A percentile compares a stretch with the other conserved stretches of the same genome.
These are phyloP conservation scores for Heliosperma pusillum DNA, from an alignment of 148 eudicot species.

Conservation along the genomic window DNA sequence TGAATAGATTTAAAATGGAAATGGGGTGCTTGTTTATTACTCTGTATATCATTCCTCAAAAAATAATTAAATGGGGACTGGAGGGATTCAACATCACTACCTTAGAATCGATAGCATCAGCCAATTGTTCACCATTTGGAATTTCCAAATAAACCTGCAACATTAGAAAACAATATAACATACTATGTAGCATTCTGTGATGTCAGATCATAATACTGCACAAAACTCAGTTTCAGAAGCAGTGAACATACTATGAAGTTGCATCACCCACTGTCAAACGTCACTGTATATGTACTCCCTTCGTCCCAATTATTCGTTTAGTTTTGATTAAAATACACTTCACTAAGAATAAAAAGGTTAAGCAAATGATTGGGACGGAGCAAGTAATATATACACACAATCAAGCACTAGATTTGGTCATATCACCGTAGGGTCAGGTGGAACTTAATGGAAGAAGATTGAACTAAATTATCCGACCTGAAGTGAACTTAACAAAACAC, in stretches of 20 bases:
- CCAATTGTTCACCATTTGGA: slow-evolving; percentile 67
- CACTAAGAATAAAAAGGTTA: no score
- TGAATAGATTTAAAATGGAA: background rate
- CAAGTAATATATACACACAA: background rate
- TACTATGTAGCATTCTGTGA: background rate
- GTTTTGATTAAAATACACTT: no score
- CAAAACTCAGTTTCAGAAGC: background rate
- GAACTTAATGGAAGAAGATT: background rate
- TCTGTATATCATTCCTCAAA: background rate
- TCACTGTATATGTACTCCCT: background rate
- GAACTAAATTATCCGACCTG: background rate
- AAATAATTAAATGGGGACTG: background rate
- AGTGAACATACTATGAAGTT: background rate
- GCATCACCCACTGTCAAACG: background rate
- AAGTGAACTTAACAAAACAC: background rate
- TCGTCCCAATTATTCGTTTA: no score
- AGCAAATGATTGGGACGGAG: no score
- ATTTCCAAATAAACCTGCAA: slow-evolving; percentile 89
- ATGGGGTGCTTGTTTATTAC: background rate
- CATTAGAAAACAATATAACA: slow-evolving; percentile 15
- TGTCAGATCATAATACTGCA: background rate
- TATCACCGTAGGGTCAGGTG: background rate
- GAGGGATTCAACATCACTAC: slow-evolving; percentile 27
- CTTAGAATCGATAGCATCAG: slow-evolving; percentile 71
- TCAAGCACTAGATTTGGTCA: background rate